Percentiles rank a stretch among this genome's conserved stretches.
Conservation (phyloP, 768 basidiomycete genomes). For the Lepiota subincarnata region DNA sequence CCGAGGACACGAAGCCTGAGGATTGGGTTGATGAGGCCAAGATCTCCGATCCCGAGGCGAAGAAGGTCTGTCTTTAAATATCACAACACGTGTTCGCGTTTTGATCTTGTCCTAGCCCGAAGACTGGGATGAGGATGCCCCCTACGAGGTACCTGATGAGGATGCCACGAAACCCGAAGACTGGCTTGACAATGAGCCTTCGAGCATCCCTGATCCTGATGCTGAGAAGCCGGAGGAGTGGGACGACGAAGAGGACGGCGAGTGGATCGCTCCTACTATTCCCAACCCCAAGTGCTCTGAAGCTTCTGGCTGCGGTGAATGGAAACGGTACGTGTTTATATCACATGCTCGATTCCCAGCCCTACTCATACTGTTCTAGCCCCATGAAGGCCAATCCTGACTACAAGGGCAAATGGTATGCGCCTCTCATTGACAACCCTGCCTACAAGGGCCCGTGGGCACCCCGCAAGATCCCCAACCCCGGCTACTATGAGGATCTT, state of each 20-base stretch:
- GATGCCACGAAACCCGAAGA: conserved; percentile 89
- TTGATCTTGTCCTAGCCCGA: conserved; percentile 53
- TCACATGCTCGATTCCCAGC: neutral
- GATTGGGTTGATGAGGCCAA: conserved; percentile 91
- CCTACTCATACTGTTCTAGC: conserved; percentile 29
- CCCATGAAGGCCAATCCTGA: conserved; percentile 87
- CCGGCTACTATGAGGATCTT: conserved; percentile 84
- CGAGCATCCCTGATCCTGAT: conserved; percentile 83
- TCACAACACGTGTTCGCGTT: neutral
- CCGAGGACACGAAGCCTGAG: conserved; percentile 83
- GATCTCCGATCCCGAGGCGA: conserved; percentile 81
- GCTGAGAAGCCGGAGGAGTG: conserved; percentile 97
- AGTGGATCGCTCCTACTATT: conserved; percentile 91
- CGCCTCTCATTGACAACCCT: conserved; percentile 95
- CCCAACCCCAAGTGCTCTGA: conserved; percentile 88
- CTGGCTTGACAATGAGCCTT: conserved; percentile 90
- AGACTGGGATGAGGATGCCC: conserved; percentile 98
- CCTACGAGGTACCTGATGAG: conserved; percentile 85
- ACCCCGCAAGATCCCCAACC: conserved; percentile 88
- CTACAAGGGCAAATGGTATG: conserved; percentile 98
- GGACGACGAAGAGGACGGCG: conserved; percentile 99
- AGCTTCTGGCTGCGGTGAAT: conserved; percentile 92
- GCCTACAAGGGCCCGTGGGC: conserved; percentile 96
- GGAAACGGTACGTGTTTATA: conserved; percentile 60
- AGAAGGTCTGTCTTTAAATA: conserved; percentile 49